A percentile compares a stretch with the other conserved stretches of the same genome.
These are phyloP conservation scores for Didymella glomerata DNA, from an alignment of 2,329 filamentous ascomycete species.

Conservation along the genomic window DNA sequence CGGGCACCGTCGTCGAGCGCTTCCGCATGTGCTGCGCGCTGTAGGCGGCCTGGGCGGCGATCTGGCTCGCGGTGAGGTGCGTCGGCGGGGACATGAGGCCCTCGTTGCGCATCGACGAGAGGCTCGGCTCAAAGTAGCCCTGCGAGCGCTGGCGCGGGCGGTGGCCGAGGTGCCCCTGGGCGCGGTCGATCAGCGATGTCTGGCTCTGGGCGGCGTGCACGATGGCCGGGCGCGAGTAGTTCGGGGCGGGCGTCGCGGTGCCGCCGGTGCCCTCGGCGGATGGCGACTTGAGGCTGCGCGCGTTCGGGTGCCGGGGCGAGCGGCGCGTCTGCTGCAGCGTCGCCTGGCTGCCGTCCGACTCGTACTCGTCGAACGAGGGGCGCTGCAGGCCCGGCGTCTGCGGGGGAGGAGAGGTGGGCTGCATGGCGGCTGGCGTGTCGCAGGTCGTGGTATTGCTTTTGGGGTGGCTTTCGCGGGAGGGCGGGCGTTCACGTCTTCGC, in stretches of 20 bases:
- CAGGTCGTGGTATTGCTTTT: background rate
- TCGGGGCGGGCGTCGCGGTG: constrained; percentile 34
- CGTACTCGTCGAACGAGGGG: constrained; percentile 43
- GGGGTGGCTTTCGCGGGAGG: background rate
- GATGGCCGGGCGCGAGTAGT: constrained; percentile 50
- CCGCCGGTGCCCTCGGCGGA: constrained; percentile 31
- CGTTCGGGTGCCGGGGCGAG: constrained; percentile 50
- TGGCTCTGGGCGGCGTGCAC: constrained; percentile 46
- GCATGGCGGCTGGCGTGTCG: constrained; percentile 34
- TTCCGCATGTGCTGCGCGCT: constrained; percentile 66
- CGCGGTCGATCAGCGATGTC: constrained; percentile 22
- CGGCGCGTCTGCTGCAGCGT: constrained; percentile 48
- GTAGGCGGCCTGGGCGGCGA: constrained; percentile 80
- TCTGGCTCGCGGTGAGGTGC: constrained; percentile 72
- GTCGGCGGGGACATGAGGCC: constrained; percentile 52
- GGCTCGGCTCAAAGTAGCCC: constrained; percentile 77
- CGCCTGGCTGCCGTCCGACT: constrained; percentile 53
- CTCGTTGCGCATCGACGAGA: constrained; percentile 65
- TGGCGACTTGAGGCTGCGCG: constrained; percentile 36
- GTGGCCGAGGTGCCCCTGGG: constrained; percentile 54
- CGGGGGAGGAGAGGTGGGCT: constrained; percentile 44
- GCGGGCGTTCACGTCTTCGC: constrained; percentile 21
- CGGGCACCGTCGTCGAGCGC: constrained; percentile 76
- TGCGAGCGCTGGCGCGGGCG: constrained; percentile 74
- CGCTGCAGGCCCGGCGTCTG: constrained; percentile 44